These are phyloP conservation scores for Ascochyta pisi DNA, from an alignment of 2,329 filamentous ascomycete species.

Conservation along the genomic window DNA sequence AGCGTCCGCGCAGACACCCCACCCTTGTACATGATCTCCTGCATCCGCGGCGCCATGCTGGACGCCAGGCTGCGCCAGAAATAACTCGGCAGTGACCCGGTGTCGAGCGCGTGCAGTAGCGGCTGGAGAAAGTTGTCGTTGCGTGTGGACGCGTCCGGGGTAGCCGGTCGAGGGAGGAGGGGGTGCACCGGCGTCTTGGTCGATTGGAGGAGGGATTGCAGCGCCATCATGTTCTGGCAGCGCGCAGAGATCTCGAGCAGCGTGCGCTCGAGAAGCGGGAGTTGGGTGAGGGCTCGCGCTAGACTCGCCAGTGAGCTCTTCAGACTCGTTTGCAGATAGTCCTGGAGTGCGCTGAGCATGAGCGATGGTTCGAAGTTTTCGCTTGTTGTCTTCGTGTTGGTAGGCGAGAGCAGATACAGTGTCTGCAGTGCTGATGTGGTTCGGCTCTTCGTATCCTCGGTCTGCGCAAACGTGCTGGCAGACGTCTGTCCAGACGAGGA, in stretches of 20 bases:
- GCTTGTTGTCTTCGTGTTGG: slow-evolving; percentile 57
- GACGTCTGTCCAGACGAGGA: slow-evolving; percentile 44
- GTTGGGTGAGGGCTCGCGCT: slow-evolving; percentile 75
- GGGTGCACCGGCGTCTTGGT: slow-evolving; percentile 74
- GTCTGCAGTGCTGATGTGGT: slow-evolving; percentile 76
- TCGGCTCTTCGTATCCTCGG: slow-evolving; percentile 76
- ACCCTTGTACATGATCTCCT: slow-evolving; percentile 82
- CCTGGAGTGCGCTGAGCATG: slow-evolving; percentile 77
- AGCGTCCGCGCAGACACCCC: slow-evolving; percentile 85
- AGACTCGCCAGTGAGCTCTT: slow-evolving; percentile 80
- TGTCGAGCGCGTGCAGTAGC: slow-evolving; percentile 81
- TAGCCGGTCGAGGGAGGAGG: slow-evolving; percentile 53
- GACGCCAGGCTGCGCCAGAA: slow-evolving; percentile 93
- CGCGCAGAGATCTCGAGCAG: slow-evolving; percentile 80
- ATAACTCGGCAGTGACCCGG: slow-evolving; percentile 83
- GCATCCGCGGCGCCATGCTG: slow-evolving; percentile 75
- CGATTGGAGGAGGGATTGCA: slow-evolving; percentile 77
- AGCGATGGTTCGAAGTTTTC: slow-evolving; percentile 69
- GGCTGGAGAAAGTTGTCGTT: slow-evolving; percentile 69
- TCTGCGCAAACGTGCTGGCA: slow-evolving; percentile 62
- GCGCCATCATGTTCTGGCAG: slow-evolving; percentile 89
- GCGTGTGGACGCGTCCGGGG: not conserved
- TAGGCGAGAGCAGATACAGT: slow-evolving; percentile 82
- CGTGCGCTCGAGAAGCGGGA: slow-evolving; percentile 82
- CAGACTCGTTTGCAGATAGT: slow-evolving; percentile 80